Evolutionary conservation across 1,139 yeast species (phyloP).

Genomic region (Nakaseomyces delphensis): DNA sequence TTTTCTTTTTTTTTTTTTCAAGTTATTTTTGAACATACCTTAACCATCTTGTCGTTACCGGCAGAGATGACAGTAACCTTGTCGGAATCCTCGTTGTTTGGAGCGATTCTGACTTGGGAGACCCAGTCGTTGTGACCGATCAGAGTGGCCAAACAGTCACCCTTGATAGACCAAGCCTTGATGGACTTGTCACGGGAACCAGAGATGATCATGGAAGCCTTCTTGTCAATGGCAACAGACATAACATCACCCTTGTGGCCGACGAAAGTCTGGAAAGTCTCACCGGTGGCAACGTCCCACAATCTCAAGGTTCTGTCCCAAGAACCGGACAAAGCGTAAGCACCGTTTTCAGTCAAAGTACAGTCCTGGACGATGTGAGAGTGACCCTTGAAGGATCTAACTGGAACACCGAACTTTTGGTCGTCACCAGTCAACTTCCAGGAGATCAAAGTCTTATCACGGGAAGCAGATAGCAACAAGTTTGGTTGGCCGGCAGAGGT

Average conservation of each 20-base stretch:
- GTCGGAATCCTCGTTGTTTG: constrained; percentile 41
- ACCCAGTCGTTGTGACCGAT: constrained; percentile 98
- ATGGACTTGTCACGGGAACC: constrained; percentile 99
- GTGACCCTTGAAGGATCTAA: constrained; percentile 97
- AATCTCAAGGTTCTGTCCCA: constrained; percentile 99
- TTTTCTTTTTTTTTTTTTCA: constrained; percentile 8
- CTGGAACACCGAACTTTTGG: constrained; percentile 96
- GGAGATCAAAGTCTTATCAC: constrained; percentile 97
- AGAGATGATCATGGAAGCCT: constrained; percentile 97
- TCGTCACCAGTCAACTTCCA: constrained; percentile 99
- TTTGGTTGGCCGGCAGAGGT: constrained; percentile 99
- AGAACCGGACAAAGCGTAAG: constrained; percentile 96
- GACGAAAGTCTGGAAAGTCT: constrained; percentile 88
- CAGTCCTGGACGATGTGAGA: constrained; percentile 98
- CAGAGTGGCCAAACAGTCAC: constrained; percentile 95
- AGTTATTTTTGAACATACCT: constrained; percentile 59
- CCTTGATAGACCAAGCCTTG: constrained; percentile 99
- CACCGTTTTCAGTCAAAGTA: constrained; percentile 97
- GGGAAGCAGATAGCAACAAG: constrained; percentile 93
- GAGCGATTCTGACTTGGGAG: constrained; percentile 83
- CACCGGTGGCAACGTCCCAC: constrained; percentile 96
- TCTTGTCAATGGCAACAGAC: constrained; percentile 93
- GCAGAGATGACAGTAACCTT: constrained; percentile 82
- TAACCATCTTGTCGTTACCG: constrained; percentile 98
- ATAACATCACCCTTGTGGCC: constrained; percentile 98